A percentile compares a stretch with the other conserved stretches of the same genome.
Conservation (phyloP, 78 protist species). For the Dictyostelium capitatum region DNA sequence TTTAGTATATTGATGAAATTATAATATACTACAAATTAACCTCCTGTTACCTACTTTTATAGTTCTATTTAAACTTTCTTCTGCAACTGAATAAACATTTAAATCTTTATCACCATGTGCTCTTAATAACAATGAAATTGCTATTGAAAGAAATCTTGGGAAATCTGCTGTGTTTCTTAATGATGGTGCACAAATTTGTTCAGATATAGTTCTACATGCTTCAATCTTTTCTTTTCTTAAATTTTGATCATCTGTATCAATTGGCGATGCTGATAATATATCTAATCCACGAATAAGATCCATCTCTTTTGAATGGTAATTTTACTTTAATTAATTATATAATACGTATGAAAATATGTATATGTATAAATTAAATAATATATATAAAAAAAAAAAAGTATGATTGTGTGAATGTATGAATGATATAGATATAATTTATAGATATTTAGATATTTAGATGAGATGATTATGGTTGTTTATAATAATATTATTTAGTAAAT, state of each 20-base stretch:
- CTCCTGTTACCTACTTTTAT: constrained; percentile 69
- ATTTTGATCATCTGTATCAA: constrained; percentile 40
- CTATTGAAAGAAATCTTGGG: constrained; percentile 75
- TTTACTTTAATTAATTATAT: too few species aligned
- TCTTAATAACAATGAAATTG: constrained; percentile 66
- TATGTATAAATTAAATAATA: too few species aligned
- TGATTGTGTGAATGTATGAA: too few species aligned
- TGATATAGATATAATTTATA: too few species aligned
- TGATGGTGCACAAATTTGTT: constrained; percentile 77
- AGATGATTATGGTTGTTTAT: too few species aligned
- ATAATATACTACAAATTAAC: too few species aligned
- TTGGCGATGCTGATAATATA: constrained; percentile 48
- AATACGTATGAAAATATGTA: too few species aligned
- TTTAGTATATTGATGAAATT: background rate
- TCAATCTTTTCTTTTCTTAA: constrained; percentile 73
- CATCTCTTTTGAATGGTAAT: too few species aligned
- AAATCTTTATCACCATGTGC: constrained; percentile 84
- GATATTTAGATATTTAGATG: too few species aligned
- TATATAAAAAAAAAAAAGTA: too few species aligned
- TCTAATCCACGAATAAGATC: constrained; percentile 65
- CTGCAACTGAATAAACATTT: constrained; percentile 83
- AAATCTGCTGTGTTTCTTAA: constrained; percentile 79
- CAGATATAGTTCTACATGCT: constrained; percentile 75
- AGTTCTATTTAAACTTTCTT: constrained; percentile 83
- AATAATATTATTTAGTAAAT: too few species aligned